Conservation (phyloP, 129 eudicot species). For the Pseudognaphalium luteoalbum region DNA sequence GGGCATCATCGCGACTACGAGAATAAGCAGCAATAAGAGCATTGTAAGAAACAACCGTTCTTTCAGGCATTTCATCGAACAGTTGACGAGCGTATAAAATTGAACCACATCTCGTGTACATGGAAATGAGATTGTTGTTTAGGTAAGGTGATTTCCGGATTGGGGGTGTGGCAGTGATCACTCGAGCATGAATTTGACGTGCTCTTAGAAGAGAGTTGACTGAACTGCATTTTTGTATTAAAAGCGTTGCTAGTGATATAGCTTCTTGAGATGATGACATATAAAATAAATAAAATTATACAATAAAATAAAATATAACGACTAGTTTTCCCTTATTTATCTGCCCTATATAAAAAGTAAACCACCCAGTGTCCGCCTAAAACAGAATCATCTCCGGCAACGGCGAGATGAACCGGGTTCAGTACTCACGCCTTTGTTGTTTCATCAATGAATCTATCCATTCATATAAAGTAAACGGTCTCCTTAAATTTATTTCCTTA, state of each 20-base stretch:
- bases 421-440: constrained; percentile 29
- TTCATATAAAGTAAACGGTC: constrained; percentile 25
- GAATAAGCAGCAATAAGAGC: constrained; percentile 67
- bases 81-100: constrained; percentile 37
- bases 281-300: too few species aligned
- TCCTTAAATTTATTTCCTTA: not conserved
- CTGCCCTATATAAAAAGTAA: too few species aligned
- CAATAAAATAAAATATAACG: too few species aligned
- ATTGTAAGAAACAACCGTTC: constrained; percentile 73
- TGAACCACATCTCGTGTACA: constrained; percentile 74
- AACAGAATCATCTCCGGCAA: constrained; percentile 5
- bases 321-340: too few species aligned
- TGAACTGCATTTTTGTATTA: constrained; percentile 55
- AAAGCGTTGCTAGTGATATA: constrained; percentile 37
- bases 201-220: constrained; percentile 51
- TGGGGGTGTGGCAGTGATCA: constrained; percentile 58
- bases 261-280: constrained; percentile 35
- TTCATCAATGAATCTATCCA: constrained; percentile 25
- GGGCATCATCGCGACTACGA: constrained; percentile 30
- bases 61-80: constrained; percentile 76
- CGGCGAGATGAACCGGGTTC: constrained; percentile 32
- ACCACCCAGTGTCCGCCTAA: not conserved
- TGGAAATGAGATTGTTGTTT: constrained; percentile 69
- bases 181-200: constrained; percentile 71
- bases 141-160: constrained; percentile 44